Conservation (phyloP, 2,329 filamentous ascomycete species). For the Calonectria leucothoes region DNA sequence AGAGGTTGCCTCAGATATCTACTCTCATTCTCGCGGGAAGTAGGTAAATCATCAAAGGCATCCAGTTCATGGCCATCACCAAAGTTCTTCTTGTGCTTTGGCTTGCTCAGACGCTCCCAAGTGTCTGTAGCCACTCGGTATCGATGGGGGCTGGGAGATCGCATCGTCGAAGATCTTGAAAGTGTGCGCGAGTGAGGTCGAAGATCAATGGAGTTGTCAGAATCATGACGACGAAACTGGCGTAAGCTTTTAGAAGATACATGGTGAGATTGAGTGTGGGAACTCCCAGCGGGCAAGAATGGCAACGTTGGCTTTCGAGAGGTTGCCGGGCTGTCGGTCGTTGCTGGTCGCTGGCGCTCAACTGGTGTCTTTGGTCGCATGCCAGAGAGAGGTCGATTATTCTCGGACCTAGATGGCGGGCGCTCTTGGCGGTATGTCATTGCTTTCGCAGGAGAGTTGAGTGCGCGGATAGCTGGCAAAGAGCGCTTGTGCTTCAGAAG, state of each 20-base stretch:
- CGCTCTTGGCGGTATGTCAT: conserved; percentile 62
- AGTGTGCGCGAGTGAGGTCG: conserved; percentile 68
- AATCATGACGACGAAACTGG: conserved; percentile 83
- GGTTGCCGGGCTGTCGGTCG: conserved; percentile 62
- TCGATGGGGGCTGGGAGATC: conserved; percentile 70
- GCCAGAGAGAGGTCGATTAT: conserved; percentile 60
- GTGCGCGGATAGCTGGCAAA: conserved; percentile 67
- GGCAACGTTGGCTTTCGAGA: conserved; percentile 73
- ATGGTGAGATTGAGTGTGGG: conserved; percentile 82
- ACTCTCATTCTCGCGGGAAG: conserved; percentile 83
- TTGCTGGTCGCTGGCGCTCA: conserved; percentile 65
- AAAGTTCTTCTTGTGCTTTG: conserved; percentile 69
- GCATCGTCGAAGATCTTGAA: conserved; percentile 65
- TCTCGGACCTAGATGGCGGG: conserved; percentile 69
- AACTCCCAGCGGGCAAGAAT: conserved; percentile 83
- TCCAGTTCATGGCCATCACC: conserved; percentile 95
- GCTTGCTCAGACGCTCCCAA: conserved; percentile 79
- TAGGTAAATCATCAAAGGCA: conserved; percentile 93
- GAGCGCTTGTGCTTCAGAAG: conserved; percentile 75
- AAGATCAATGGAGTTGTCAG: conserved; percentile 73
- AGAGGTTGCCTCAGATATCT: conserved; percentile 85
- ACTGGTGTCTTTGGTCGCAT: conserved; percentile 78
- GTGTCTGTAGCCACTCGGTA: conserved; percentile 59
- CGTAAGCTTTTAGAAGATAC: conserved; percentile 77
- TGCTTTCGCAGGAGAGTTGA: conserved; percentile 64